Conservation (phyloP, 2,329 filamentous ascomycete species). For the Thelonectria rubi region DNA sequence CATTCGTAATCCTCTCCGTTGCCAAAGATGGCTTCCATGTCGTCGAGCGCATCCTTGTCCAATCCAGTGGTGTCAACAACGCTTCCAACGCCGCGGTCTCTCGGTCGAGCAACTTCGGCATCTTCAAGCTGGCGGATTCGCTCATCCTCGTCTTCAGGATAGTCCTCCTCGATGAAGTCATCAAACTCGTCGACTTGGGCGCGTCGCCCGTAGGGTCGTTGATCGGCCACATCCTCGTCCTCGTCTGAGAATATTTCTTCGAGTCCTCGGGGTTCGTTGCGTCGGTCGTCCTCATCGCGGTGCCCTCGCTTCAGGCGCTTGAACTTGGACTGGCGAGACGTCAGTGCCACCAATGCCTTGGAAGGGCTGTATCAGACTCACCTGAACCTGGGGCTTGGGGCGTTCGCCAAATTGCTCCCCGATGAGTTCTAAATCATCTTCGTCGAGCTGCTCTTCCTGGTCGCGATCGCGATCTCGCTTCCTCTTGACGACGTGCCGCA, state of each 20-base stretch:
- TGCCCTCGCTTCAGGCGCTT: slow-evolving; percentile 96
- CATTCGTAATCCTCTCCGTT: slow-evolving; percentile 96
- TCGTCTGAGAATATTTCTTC: slow-evolving; percentile 97
- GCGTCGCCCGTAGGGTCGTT: slow-evolving; percentile 63
- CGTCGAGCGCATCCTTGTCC: slow-evolving; percentile 91
- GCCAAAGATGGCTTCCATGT: slow-evolving; percentile 96
- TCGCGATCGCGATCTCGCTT: slow-evolving; percentile 84
- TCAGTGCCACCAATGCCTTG: slow-evolving; percentile 3
- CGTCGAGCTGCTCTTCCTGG: slow-evolving; percentile 88
- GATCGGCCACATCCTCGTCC: slow-evolving; percentile 76
- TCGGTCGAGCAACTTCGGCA: slow-evolving; percentile 84
- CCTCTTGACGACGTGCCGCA: slow-evolving; percentile 67
- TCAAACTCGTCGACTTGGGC: slow-evolving; percentile 82
- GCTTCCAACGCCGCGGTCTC: slow-evolving; percentile 72
- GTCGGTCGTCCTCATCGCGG: slow-evolving; percentile 74
- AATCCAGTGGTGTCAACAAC: slow-evolving; percentile 84
- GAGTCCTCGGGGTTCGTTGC: slow-evolving; percentile 74
- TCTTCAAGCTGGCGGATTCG: slow-evolving; percentile 81
- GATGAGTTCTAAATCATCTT: slow-evolving; percentile 95
- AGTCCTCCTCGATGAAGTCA: slow-evolving; percentile 97
- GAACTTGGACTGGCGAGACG: slow-evolving; percentile 77
- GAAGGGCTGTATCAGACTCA: slow-evolving; percentile 52
- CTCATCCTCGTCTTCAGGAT: slow-evolving; percentile 85
- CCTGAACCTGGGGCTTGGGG: slow-evolving; percentile 73
- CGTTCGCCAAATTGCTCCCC: slow-evolving; percentile 77